Evolutionary conservation across 345 rosid genomes (phyloP), one percentile per base, ranked within the genome.

Genomic region (Dimocarpus longan): DNA sequence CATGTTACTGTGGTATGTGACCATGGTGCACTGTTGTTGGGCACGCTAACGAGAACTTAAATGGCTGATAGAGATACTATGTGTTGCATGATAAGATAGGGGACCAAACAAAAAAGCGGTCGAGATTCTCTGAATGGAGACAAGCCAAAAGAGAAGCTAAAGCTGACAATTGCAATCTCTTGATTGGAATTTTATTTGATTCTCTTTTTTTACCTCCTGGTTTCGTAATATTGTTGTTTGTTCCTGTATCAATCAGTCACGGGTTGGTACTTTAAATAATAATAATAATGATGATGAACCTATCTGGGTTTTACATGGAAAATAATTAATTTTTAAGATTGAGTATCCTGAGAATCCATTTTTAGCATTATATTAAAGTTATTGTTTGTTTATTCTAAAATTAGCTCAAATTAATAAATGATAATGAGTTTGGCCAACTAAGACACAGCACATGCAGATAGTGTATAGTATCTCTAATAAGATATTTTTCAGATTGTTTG

Each of bases 171-270:
- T 54, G 39, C n/a, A 48, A 43, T 48, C 44, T 56, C 67, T 79
- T 76, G 21, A 22, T 63, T 68, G 83, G 76, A 80, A 54, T 74
- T 80, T 74, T 64, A 72, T 52, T 46, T 76, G 76, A 10, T 73
- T 73, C 21, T 40, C 37, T 46, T 48, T 19, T 19, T 12, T 9
- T 5, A 4, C 15, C 21, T 8, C 46, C 11, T 69, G 21, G 42
- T 68, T 77, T 19, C 19, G 42, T 43, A 15, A 26, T 24, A 24
- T 63, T 63, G 26, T 32, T 62, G 2, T 15, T 3, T 50, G 24
- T 59, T 37, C 1, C 21, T 52, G 44, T 52, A 4, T 26, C 10
- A 11, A 72, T 72, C 18, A 72, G 16, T 73, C 76, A 73, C 67
- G 21, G 52, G 66, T 16, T 5, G 24, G 60, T 59, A 18, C 26